These are phyloP conservation scores for Ophiosphaerella korrae DNA, from an alignment of 2,329 filamentous ascomycete genomes.

Conservation along the genomic window DNA sequence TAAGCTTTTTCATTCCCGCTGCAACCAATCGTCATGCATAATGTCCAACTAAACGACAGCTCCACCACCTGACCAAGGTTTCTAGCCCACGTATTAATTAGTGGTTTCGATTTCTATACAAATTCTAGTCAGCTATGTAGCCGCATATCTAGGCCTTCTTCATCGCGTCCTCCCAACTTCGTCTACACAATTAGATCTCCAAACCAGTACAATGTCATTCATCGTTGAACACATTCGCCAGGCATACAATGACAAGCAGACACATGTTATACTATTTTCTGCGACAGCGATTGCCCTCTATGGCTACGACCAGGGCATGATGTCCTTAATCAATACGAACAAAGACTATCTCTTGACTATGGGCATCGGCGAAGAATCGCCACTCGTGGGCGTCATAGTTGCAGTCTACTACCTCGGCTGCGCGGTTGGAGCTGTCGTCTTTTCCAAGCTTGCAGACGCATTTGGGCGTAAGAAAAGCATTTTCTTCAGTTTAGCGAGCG, in stretches of 20 bases:
- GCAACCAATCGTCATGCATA: constrained; percentile 25
- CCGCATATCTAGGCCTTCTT: neutral
- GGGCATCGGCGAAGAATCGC: constrained; percentile 57
- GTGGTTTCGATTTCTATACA: neutral
- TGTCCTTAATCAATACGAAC: constrained; percentile 60
- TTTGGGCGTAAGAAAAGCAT: constrained; percentile 62
- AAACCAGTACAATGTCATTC: constrained; percentile 13
- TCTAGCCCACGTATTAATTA: neutral
- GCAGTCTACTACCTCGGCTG: constrained; percentile 68
- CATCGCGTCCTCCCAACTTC: neutral
- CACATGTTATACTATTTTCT: constrained; percentile 59
- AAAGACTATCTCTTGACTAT: constrained; percentile 62
- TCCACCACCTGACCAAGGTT: constrained; percentile 20
- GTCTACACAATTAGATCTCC: neutral
- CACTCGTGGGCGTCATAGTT: constrained; percentile 64
- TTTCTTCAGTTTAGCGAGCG: constrained; percentile 60
- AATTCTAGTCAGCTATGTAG: neutral
- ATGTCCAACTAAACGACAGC: neutral
- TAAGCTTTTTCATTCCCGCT: constrained; percentile 9
- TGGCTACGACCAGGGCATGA: constrained; percentile 59
- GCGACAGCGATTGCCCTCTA: constrained; percentile 61
- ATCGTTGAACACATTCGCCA: constrained; percentile 21
- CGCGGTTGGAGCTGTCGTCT: constrained; percentile 61
- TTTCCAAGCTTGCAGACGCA: constrained; percentile 60
- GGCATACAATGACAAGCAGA: constrained; percentile 46